Percentiles rank a stretch among this genome's conserved stretches.
phyloP scores from a whole-genome alignment of 2,329 filamentous ascomycete species.

The Aureobasidium musti region DNA sequence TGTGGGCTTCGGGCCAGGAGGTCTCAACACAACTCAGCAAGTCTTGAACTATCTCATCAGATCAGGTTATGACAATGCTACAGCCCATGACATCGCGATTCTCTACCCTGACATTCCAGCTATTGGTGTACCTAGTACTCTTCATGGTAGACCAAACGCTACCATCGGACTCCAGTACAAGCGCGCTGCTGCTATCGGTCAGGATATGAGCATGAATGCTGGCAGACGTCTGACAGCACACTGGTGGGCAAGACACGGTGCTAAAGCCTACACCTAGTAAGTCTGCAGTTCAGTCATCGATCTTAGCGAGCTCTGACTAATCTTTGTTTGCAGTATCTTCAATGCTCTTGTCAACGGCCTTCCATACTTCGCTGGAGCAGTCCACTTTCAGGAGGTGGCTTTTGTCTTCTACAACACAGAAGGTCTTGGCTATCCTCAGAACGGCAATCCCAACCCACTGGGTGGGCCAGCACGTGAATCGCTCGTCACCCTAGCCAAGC shows the following conservation, averaged over 20 bases:
- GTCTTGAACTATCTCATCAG: constrained; percentile 32
- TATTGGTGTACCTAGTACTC: constrained; percentile 36
- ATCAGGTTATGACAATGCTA: constrained; percentile 38
- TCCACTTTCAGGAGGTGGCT: constrained; percentile 54
- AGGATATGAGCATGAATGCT: constrained; percentile 34
- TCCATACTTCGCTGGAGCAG: constrained; percentile 35
- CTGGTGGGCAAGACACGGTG: constrained; percentile 34
- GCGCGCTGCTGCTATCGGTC: constrained; percentile 33
- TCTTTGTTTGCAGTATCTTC: constrained; percentile 41
- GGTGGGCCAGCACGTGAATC: constrained; percentile 38
- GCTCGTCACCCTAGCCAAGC: constrained; percentile 48
- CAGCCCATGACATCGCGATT: constrained; percentile 41
- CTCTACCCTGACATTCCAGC: constrained; percentile 39
- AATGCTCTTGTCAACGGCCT: constrained; percentile 45
- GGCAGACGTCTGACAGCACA: constrained; percentile 33
- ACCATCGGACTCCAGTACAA: constrained; percentile 35
- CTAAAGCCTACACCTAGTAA: constrained; percentile 43
- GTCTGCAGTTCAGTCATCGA: neutral
- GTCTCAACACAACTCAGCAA: constrained; percentile 36
- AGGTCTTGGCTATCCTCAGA: constrained; percentile 52
- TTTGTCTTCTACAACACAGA: constrained; percentile 58
- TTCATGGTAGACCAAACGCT: constrained; percentile 32
- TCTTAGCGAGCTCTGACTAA: neutral
- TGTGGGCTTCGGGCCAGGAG: constrained; percentile 33
- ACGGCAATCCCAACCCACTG: constrained; percentile 36